Evolutionary conservation across 768 basidiomycete species (phyloP).

Genomic region (Agaricus sinodeliciosus): DNA sequence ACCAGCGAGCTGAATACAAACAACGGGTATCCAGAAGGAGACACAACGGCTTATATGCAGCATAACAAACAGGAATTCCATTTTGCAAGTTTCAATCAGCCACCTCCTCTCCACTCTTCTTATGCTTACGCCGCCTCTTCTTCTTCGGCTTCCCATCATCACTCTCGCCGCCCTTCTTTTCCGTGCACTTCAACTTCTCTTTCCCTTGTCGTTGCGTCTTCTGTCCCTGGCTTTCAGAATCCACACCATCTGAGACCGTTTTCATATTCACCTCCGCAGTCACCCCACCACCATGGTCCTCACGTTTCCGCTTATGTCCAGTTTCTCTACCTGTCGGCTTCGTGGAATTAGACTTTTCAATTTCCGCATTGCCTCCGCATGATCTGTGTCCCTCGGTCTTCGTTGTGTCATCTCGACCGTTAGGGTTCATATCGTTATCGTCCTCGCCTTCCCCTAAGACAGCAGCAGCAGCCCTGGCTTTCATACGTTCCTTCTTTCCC

Average conservation of each 20-base stretch:
- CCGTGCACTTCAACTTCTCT: background rate
- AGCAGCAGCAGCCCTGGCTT: conserved; percentile 18
- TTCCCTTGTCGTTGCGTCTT: background rate
- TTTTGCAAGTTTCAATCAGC: background rate
- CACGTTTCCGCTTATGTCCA: conserved; percentile 17
- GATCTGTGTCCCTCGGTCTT: conserved; percentile 10
- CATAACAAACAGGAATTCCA: background rate
- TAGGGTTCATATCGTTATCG: conserved; percentile 9
- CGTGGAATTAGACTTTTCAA: conserved; percentile 18
- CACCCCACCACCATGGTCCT: conserved; percentile 23
- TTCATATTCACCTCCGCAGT: background rate
- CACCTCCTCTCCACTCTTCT: conserved; percentile 16
- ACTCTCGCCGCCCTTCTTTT: background rate
- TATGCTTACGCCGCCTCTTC: conserved; percentile 16
- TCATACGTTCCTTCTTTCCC: conserved; percentile 29
- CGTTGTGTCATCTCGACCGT: conserved; percentile 8
- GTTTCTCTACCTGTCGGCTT: conserved; percentile 22
- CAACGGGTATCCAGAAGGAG: background rate
- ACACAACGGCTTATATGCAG: background rate
- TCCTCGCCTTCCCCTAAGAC: conserved; percentile 28
- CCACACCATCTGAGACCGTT: background rate
- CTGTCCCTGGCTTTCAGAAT: conserved; percentile 17
- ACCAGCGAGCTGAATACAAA: too few species aligned
- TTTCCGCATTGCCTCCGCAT: conserved; percentile 11
- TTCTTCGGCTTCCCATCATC: conserved; percentile 9